Base-by-base conservation (phyloP, 345 rosid genomes). In the Dipteronia dyeriana region DNA sequence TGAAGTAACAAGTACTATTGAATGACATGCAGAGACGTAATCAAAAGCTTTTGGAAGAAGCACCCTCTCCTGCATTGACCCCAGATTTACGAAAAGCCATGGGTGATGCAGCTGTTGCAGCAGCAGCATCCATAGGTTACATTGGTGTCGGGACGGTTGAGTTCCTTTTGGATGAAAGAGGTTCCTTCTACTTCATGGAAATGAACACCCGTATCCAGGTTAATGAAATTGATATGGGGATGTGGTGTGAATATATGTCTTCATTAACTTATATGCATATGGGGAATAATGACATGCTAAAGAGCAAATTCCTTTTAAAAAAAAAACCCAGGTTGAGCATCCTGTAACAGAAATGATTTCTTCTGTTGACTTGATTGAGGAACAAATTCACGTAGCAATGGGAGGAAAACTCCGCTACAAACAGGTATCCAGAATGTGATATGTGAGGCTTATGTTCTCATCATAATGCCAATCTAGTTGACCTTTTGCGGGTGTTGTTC, bases 121-220 rank as follows among this genome's bases (percentile, higher is more conserved):
- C 99, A n/a, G 99, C 98, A 79, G 99, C 98, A 74, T 96, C 98
- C 38, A 96, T 96, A 77, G 98, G 99, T 11, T 96, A 96, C 78
- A 87, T 94, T 74, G 99, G 99, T 76, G 99, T 96, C 59, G 99
- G 99, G 73, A 96, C 98, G 3, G 89, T 96, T 11, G 99, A 96
- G 79, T 96, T 96, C 81, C 99, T 96, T 84, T 85, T 96, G 89
- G 99, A 96, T 79, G 98, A 96, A 81, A 92, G 99, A 86, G 98
- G 99, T 73, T 88, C 91, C 75, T 96, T 96, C 86, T 96, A 92
- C 85, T 96, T 96, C 88, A 96, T 96, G 99, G 99, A 96, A 91
- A 96, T 96, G 99, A 96, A 93, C 82, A 94, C 99, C 73, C 89
- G 99, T 82, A 94, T 96, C 81, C 99, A 96, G 99, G 99, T 93